Conservation (phyloP, 2,329 filamentous ascomycete species). For the Drechslera avenae region DNA sequence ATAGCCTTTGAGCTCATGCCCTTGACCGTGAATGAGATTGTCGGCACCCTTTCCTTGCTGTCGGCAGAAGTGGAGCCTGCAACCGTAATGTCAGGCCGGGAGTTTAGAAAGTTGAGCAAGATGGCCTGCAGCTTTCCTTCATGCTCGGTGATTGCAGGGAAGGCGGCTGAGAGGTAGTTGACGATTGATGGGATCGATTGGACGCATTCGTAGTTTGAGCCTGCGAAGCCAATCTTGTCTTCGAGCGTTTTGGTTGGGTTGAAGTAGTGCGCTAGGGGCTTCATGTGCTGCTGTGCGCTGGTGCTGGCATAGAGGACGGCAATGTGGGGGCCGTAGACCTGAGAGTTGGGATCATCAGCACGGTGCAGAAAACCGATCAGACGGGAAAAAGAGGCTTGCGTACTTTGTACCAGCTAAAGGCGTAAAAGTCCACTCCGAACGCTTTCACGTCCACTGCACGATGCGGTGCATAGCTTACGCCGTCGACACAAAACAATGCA, state of each 20-base stretch:
- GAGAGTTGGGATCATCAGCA: background rate
- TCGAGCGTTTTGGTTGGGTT: slow-evolving; percentile 64
- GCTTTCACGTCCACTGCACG: slow-evolving; percentile 69
- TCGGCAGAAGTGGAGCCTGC: slow-evolving; percentile 61
- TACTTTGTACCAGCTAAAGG: slow-evolving; percentile 80
- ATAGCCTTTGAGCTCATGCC: slow-evolving; percentile 62
- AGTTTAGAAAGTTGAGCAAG: slow-evolving; percentile 64
- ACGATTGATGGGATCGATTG: slow-evolving; percentile 66
- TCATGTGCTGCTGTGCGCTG: slow-evolving; percentile 60
- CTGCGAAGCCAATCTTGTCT: slow-evolving; percentile 71
- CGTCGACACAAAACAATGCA: slow-evolving; percentile 73
- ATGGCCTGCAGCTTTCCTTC: slow-evolving; percentile 65
- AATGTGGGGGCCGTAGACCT: slow-evolving; percentile 76
- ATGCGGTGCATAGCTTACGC: slow-evolving; percentile 77
- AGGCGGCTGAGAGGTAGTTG: slow-evolving; percentile 61
- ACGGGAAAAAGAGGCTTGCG: background rate
- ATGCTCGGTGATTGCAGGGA: slow-evolving; percentile 57
- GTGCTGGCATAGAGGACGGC: slow-evolving; percentile 70
- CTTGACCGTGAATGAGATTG: slow-evolving; percentile 68
- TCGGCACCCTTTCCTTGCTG: slow-evolving; percentile 61
- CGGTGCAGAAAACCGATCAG: background rate
- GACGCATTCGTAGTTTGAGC: slow-evolving; percentile 71
- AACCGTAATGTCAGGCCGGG: slow-evolving; percentile 60
- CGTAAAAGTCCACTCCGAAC: slow-evolving; percentile 74
- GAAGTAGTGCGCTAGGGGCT: slow-evolving; percentile 70